These are phyloP conservation scores for Russula olivacea DNA, from an alignment of 768 basidiomycete species.

Conservation along the genomic window DNA sequence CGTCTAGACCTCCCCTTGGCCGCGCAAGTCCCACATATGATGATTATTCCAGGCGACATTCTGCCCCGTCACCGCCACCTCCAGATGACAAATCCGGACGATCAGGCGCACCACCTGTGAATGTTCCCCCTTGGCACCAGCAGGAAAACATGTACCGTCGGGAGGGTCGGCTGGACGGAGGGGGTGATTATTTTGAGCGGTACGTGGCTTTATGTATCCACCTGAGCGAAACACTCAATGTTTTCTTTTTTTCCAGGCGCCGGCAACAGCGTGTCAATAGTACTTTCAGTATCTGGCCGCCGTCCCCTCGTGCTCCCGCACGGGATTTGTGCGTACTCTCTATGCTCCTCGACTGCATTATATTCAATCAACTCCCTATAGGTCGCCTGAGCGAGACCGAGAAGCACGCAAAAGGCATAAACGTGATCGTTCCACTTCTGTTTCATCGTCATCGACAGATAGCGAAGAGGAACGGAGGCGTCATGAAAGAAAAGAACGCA, in stretches of 20 bases:
- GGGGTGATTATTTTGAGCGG: conserved; percentile 65
- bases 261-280: conserved; percentile 56
- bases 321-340: conserved; percentile 46
- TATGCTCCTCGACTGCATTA: neutral
- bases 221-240: conserved; percentile 7
- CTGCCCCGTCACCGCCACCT: conserved; percentile 32
- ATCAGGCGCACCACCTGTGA: conserved; percentile 23
- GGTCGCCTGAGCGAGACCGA: conserved; percentile 49
- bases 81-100: conserved; percentile 8
- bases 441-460: conserved; percentile 38
- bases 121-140: conserved; percentile 41
- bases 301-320: conserved; percentile 65
- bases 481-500: conserved; percentile 55
- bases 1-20: conserved; percentile 5
- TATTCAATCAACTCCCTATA: conserved; percentile 28
- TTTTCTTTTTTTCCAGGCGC: conserved; percentile 44
- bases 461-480: conserved; percentile 55
- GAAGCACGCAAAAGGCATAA: conserved; percentile 52
- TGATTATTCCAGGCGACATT: conserved; percentile 44
- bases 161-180: conserved; percentile 34
- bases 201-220: conserved; percentile 32
- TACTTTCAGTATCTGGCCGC: conserved; percentile 68
- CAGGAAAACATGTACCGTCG: conserved; percentile 45
- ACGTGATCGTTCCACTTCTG: conserved; percentile 41
- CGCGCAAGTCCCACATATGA: conserved; percentile 51